These are phyloP conservation scores for Clonostachys solani DNA, from an alignment of 2,329 filamentous ascomycete genomes.

Conservation along the genomic window DNA sequence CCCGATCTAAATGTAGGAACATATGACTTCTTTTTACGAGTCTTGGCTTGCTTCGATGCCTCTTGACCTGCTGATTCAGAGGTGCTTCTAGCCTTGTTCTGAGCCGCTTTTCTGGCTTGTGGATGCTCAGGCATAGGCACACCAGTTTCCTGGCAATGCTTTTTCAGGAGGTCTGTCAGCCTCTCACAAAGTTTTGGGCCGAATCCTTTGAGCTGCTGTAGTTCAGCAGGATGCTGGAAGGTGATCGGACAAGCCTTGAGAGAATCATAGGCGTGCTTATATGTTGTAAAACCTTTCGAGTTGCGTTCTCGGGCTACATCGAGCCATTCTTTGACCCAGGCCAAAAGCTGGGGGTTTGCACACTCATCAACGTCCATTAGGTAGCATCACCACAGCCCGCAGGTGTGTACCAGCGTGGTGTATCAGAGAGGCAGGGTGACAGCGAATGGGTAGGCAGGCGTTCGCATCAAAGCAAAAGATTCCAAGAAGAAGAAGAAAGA, in stretches of 20 bases:
- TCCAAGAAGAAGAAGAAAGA: too few relatives aligned
- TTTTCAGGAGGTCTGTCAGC: constrained; percentile 56
- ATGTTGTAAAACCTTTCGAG: constrained; percentile 66
- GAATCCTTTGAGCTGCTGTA: constrained; percentile 69
- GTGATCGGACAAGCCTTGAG: constrained; percentile 69
- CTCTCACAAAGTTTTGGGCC: constrained; percentile 68
- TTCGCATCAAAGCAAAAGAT: too few relatives aligned
- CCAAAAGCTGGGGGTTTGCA: constrained; percentile 66
- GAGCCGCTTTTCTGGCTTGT: constrained; percentile 32
- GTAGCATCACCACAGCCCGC: too few relatives aligned
- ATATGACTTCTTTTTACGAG: constrained; percentile 59
- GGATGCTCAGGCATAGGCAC: constrained; percentile 62
- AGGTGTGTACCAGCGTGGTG: too few relatives aligned
- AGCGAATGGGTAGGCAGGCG: too few relatives aligned
- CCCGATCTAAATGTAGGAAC: constrained; percentile 71
- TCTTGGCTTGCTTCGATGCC: constrained; percentile 32
- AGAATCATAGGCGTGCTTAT: constrained; percentile 72
- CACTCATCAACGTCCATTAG: constrained; percentile 36
- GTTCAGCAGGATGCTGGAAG: constrained; percentile 69
- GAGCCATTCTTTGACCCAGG: constrained; percentile 75
- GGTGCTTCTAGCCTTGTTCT: background rate
- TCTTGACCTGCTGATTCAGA: background rate
- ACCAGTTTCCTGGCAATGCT: constrained; percentile 62
- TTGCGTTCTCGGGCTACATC: constrained; percentile 65
- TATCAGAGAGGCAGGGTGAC: too few relatives aligned